phyloP scores from a whole-genome alignment of 2,329 filamentous ascomycete species.

The Cladosporium sp. region DNA sequence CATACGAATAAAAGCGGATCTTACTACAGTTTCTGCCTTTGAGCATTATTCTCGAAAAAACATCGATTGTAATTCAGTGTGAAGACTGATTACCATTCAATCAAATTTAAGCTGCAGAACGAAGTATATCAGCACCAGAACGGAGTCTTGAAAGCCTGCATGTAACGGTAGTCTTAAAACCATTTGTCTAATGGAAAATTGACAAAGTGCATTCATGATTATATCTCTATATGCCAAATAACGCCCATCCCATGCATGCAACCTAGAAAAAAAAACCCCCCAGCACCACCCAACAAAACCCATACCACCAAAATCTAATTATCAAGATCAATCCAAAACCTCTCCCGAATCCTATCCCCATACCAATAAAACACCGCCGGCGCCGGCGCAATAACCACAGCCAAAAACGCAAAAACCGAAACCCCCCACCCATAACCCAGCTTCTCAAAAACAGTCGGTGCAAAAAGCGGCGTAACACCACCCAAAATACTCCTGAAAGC shows the following conservation, averaged over 20 bases:
- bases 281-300: neutral
- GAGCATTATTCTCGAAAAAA: too few relatives aligned
- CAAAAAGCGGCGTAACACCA: conserved; percentile 49
- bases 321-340: conserved; percentile 42
- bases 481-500: conserved; percentile 50
- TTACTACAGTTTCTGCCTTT: neutral
- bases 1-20: neutral
- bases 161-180: too few relatives aligned
- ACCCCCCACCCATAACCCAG: conserved; percentile 54
- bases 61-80: too few relatives aligned
- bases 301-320: neutral
- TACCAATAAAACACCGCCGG: conserved; percentile 52
- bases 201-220: neutral
- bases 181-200: neutral
- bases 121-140: neutral
- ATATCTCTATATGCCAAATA: neutral
- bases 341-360: conserved; percentile 48
- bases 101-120: too few relatives aligned
- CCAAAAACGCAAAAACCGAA: conserved; percentile 50
- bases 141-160: neutral
- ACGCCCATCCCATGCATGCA: neutral
- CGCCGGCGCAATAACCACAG: conserved; percentile 49
- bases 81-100: too few relatives aligned
- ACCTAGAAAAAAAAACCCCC: neutral
- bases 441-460: conserved; percentile 45